Conservation (phyloP, 345 rosid species). For the Acer campestre region DNA sequence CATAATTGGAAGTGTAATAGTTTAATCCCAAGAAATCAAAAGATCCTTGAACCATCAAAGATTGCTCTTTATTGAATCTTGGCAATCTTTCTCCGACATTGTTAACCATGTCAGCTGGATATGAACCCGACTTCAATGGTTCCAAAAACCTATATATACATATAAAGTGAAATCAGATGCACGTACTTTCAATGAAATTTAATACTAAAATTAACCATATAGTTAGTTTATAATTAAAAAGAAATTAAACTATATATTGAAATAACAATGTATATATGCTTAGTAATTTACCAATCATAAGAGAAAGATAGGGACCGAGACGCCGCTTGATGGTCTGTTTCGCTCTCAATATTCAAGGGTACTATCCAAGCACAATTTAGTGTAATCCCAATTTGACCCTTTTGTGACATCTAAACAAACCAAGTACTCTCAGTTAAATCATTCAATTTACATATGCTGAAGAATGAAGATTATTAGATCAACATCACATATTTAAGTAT, state of each 20-base stretch:
- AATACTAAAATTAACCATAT: background rate
- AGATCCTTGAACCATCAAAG: slow-evolving; percentile 37
- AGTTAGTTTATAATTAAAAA: background rate
- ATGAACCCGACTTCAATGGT: slow-evolving; percentile 42
- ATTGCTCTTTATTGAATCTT: slow-evolving; percentile 37
- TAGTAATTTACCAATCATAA: slow-evolving; percentile 31
- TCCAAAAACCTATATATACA: slow-evolving; percentile 35
- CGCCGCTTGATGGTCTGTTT: slow-evolving; percentile 23
- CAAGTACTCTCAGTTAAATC: background rate
- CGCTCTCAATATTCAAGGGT: slow-evolving; percentile 12
- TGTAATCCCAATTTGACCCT: slow-evolving; percentile 37
- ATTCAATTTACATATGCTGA: too few relatives aligned
- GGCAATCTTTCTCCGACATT: slow-evolving; percentile 42
- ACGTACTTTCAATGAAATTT: background rate
- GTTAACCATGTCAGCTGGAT: slow-evolving; percentile 40
- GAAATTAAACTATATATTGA: too few relatives aligned
- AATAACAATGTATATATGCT: too few relatives aligned
- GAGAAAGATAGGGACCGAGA: slow-evolving; percentile 32
- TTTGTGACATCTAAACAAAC: slow-evolving; percentile 28
- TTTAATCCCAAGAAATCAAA: slow-evolving; percentile 54
- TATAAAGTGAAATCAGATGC: background rate
- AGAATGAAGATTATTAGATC: too few relatives aligned
- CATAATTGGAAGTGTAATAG: slow-evolving; percentile 45
- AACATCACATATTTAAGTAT: too few relatives aligned
- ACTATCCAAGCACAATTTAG: slow-evolving; percentile 31